These are phyloP conservation scores for Pseudogymnoascus sp. DNA, from an alignment of 2,329 filamentous ascomycete genomes.

Conservation along the genomic window DNA sequence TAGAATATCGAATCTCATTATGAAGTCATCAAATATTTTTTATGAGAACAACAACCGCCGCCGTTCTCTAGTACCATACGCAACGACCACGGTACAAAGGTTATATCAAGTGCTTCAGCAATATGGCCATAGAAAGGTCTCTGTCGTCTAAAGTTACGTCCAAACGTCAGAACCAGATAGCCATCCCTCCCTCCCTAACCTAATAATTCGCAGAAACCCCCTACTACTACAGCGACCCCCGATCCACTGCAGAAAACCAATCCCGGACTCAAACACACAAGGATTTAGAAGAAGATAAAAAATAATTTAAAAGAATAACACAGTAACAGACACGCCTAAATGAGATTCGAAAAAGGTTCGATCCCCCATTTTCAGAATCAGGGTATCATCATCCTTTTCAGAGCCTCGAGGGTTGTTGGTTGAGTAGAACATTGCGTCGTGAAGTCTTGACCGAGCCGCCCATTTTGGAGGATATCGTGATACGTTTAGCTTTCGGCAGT, in stretches of 20 bases:
- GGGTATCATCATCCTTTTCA: slow-evolving; percentile 8
- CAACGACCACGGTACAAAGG: background rate
- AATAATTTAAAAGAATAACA: slow-evolving; percentile 7
- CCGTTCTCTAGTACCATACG: slow-evolving; percentile 3
- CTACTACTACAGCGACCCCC: slow-evolving; percentile 2
- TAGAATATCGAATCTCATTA: background rate
- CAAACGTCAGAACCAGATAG: slow-evolving; percentile 9
- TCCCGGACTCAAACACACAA: slow-evolving; percentile 2
- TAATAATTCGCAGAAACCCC: slow-evolving; percentile 1
- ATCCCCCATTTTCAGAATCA: background rate
- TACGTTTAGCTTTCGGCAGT: slow-evolving; percentile 16
- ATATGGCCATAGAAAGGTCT: slow-evolving; percentile 6
- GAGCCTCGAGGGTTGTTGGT: slow-evolving; percentile 4
- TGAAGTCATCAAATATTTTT: slow-evolving; percentile 9
- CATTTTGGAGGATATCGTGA: slow-evolving; percentile 20
- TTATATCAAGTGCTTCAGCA: slow-evolving; percentile 7
- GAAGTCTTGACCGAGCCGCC: slow-evolving; percentile 15
- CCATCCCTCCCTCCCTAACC: background rate
- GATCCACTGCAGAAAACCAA: slow-evolving; percentile 6
- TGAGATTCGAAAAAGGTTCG: background rate
- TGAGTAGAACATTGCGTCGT: slow-evolving; percentile 8
- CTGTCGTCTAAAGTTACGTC: slow-evolving; percentile 8
- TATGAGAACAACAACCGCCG: slow-evolving; percentile 3
- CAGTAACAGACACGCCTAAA: slow-evolving; percentile 7
- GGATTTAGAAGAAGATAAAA: slow-evolving; percentile 7